Conservation (phyloP, 2,329 filamentous ascomycete genomes). For the Coniochaeta pulveracea region DNA sequence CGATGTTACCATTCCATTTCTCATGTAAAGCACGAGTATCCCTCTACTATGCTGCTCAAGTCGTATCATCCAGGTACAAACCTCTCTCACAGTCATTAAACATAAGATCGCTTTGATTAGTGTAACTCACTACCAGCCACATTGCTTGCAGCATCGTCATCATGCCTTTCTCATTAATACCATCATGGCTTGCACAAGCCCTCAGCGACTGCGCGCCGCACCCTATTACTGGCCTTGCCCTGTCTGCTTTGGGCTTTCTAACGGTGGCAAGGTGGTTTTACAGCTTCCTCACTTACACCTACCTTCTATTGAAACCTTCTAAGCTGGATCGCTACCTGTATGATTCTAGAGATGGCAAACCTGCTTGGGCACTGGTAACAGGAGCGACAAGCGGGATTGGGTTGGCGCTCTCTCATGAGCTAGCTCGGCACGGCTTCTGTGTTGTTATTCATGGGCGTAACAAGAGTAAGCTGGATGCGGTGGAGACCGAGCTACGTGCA, state of each 20-base stretch:
- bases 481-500: slow-evolving; percentile 25
- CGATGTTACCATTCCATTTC: no score
- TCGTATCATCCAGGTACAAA: no score
- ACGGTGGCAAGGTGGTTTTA: neutral
- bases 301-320: slow-evolving; percentile 11
- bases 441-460: slow-evolving; percentile 47
- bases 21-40: no score
- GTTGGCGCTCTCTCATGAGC: slow-evolving; percentile 33
- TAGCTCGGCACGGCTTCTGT: slow-evolving; percentile 41
- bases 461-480: slow-evolving; percentile 28
- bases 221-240: no score
- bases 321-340: slow-evolving; percentile 14
- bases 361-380: slow-evolving; percentile 36
- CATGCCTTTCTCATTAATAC: no score
- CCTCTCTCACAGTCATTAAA: no score
- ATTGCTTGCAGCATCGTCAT: no score
- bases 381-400: slow-evolving; percentile 46
- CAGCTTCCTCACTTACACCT: slow-evolving; percentile 1
- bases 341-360: slow-evolving; percentile 3
- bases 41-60: no score
- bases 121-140: no score
- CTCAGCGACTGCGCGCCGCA: no score
- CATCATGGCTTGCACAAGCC: no score
- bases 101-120: no score
- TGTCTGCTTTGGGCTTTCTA: neutral